phyloP scores from a whole-genome alignment of 805 yeast genomes.

The Lipomyces orientalis region DNA sequence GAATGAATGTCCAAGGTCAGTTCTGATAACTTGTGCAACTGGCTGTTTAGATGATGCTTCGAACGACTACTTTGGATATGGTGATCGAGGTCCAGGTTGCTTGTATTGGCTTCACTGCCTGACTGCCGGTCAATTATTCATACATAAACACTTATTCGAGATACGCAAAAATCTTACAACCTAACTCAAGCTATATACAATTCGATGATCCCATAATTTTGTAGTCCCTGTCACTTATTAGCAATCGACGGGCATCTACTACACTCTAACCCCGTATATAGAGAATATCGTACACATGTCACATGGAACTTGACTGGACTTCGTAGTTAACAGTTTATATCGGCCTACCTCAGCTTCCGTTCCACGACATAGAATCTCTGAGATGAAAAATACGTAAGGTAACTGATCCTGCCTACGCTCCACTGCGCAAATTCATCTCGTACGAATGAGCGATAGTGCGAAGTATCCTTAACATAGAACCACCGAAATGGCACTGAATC shows the following conservation, averaged over 20 bases:
- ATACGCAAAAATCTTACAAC: neutral
- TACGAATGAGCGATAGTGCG: conserved; percentile 32
- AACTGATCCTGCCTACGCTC: neutral
- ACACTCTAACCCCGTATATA: neutral
- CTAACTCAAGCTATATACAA: neutral
- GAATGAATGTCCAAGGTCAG: too few relatives aligned
- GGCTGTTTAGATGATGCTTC: too few relatives aligned
- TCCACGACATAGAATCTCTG: neutral
- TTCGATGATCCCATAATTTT: neutral
- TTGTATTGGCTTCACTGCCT: too few relatives aligned
- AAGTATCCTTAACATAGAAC: conserved; percentile 49
- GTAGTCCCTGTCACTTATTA: neutral
- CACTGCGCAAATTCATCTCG: conserved; percentile 21
- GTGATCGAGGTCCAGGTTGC: too few relatives aligned
- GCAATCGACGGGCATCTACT: too few relatives aligned
- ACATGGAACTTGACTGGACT: neutral
- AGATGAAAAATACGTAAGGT: neutral
- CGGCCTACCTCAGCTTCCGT: conserved; percentile 1
- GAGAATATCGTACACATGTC: neutral
- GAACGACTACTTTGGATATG: too few relatives aligned
- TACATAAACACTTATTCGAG: neutral
- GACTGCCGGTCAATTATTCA: neutral
- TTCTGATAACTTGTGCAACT: too few relatives aligned
- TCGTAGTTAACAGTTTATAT: neutral
- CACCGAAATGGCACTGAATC: conserved; percentile 58